Evolutionary conservation across 2,329 filamentous ascomycete genomes (phyloP).

Genomic region (Pyricularia sp.): DNA sequence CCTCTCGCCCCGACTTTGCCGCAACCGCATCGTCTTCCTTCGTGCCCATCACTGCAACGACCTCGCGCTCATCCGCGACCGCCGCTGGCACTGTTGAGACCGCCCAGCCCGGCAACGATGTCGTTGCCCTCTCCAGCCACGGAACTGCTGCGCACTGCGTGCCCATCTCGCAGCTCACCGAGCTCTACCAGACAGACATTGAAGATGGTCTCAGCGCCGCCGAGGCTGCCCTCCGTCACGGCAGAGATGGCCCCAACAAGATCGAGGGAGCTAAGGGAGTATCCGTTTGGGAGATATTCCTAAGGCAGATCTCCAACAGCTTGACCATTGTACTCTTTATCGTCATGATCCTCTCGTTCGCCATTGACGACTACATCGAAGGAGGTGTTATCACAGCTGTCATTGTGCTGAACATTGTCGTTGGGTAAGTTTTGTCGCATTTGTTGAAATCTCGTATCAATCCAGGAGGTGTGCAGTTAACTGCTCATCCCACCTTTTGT

Average conservation of each 20-base stretch:
- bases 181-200: constrained; percentile 14
- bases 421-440: constrained; percentile 26
- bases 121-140: constrained; percentile 18
- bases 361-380: constrained; percentile 43
- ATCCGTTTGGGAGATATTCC: constrained; percentile 65
- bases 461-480: too few relatives aligned
- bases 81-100: constrained; percentile 11
- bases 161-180: constrained; percentile 13
- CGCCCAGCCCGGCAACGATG: constrained; percentile 8
- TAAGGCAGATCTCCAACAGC: constrained; percentile 70
- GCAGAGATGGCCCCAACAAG: constrained; percentile 58
- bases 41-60: constrained; percentile 4
- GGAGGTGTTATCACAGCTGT: constrained; percentile 42
- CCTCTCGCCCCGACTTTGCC: neutral
- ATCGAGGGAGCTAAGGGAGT: constrained; percentile 63
- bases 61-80: constrained; percentile 13
- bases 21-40: neutral
- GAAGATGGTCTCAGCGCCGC: constrained; percentile 50
- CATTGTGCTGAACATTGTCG: constrained; percentile 40
- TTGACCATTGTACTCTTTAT: constrained; percentile 65
- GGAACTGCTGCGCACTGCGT: constrained; percentile 13
- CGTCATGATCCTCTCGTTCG: constrained; percentile 58
- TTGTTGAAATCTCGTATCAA: too few relatives aligned
- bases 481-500: neutral
- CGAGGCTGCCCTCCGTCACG: constrained; percentile 57